Conservation (phyloP, 2,329 filamentous ascomycete genomes). For the Beauveria sp. region DNA sequence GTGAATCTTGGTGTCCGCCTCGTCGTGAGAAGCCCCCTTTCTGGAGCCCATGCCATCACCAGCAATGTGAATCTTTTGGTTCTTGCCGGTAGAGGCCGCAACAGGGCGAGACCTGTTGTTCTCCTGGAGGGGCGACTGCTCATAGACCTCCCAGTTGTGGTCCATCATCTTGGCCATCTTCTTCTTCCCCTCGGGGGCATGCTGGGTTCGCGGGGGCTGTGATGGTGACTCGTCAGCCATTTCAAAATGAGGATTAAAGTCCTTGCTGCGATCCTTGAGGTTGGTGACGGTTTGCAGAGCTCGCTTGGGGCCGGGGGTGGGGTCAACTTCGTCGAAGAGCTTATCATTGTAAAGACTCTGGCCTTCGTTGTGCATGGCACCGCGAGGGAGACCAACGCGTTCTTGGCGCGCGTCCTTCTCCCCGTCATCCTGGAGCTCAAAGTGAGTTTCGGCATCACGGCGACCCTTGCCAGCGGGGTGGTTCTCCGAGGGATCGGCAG, state of each 20-base stretch:
- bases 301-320: conserved; percentile 29
- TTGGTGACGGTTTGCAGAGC: conserved; percentile 64
- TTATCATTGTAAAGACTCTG: conserved; percentile 69
- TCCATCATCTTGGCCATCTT: conserved; percentile 71
- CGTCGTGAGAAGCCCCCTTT: conserved; percentile 43
- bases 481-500: conserved; percentile 48
- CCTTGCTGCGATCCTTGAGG: conserved; percentile 63
- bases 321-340: conserved; percentile 54
- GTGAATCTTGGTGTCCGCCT: conserved; percentile 29
- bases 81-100: not conserved
- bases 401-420: conserved; percentile 45
- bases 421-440: conserved; percentile 73
- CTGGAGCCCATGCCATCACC: conserved; percentile 61
- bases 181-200: conserved; percentile 49
- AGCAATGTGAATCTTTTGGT: conserved; percentile 35
- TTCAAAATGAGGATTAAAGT: conserved; percentile 70
- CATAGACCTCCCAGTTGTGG: conserved; percentile 50
- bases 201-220: conserved; percentile 32
- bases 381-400: conserved; percentile 38
- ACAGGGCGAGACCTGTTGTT: conserved; percentile 32
- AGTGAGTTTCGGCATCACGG: conserved; percentile 74
- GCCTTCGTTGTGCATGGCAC: conserved; percentile 57
- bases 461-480: conserved; percentile 59
- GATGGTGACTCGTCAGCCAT: conserved; percentile 62
- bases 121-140: conserved; percentile 50